phyloP scores from a whole-genome alignment of 768 basidiomycete genomes.

The Pleurotus giganteus region DNA sequence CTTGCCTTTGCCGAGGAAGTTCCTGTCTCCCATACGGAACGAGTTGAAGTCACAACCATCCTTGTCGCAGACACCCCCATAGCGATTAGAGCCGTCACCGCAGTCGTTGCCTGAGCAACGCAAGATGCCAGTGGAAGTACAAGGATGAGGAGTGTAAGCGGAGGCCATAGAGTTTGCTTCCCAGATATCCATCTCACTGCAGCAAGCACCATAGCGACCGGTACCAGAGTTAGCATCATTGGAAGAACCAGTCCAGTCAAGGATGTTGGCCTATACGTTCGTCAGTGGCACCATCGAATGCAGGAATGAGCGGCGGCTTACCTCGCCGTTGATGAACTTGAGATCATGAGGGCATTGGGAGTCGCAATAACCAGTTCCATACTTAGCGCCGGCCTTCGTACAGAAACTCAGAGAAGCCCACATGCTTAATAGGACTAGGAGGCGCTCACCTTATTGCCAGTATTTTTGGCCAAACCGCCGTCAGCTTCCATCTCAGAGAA shows the following conservation, averaged over 20 bases:
- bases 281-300: not conserved
- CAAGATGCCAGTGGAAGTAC: conserved; percentile 28
- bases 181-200: conserved; percentile 47
- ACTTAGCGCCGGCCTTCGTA: conserved; percentile 36
- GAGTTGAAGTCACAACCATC: conserved; percentile 52
- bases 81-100: conserved; percentile 21
- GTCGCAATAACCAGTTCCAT: conserved; percentile 15
- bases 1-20: conserved; percentile 38
- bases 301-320: conserved; percentile 22
- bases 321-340: conserved; percentile 43
- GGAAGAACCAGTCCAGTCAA: conserved; percentile 12
- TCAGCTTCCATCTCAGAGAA: conserved; percentile 9
- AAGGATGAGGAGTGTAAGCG: conserved; percentile 41
- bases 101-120: conserved; percentile 33
- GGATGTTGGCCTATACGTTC: conserved; percentile 3
- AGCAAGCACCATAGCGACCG: conserved; percentile 38
- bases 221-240: conserved; percentile 34
- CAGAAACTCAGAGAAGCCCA: conserved; percentile 24
- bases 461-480: not conserved
- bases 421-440: not conserved
- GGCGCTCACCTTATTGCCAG: conserved; percentile 17
- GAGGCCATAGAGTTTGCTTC: conserved; percentile 38
- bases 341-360: conserved; percentile 42
- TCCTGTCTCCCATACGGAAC: conserved; percentile 37
- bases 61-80: conserved; percentile 38